phyloP scores from a whole-genome alignment of 2,329 filamentous ascomycete genomes.

The Fusarium torulosum region DNA sequence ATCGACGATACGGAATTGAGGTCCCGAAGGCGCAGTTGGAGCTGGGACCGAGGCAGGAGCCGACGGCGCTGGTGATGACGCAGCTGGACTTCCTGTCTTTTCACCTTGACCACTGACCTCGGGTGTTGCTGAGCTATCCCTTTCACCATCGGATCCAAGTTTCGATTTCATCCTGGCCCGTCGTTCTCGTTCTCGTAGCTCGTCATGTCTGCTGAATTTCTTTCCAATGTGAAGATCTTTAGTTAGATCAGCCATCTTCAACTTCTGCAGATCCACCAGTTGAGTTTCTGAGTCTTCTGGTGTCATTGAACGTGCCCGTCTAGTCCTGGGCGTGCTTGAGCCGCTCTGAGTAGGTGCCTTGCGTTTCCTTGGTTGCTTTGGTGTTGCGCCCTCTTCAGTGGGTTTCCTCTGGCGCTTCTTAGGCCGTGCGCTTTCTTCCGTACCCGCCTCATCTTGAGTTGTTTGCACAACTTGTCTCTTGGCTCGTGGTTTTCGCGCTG shows the following conservation, averaged over 20 bases:
- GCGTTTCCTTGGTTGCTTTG: constrained; percentile 47
- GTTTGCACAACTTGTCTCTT: constrained; percentile 32
- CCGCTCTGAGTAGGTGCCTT: constrained; percentile 46
- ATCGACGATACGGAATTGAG: constrained; percentile 74
- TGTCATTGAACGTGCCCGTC: constrained; percentile 63
- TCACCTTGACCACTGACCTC: constrained; percentile 31
- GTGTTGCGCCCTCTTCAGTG: constrained; percentile 36
- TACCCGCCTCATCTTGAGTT: constrained; percentile 30
- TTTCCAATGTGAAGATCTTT: constrained; percentile 78
- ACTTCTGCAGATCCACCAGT: constrained; percentile 72
- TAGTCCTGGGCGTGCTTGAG: constrained; percentile 45
- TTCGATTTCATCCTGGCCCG: constrained; percentile 54
- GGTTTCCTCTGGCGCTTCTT: constrained; percentile 53
- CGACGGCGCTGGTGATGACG: constrained; percentile 40
- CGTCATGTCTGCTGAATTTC: constrained; percentile 79
- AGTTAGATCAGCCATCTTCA: constrained; percentile 80
- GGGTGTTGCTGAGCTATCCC: constrained; percentile 43
- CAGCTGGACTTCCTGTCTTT: constrained; percentile 44
- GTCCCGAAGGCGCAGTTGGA: constrained; percentile 56
- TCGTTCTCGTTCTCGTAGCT: constrained; percentile 76
- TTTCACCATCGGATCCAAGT: constrained; percentile 44
- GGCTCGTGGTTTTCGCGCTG: constrained; percentile 35
- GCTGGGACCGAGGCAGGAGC: constrained; percentile 37
- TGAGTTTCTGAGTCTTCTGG: constrained; percentile 73
- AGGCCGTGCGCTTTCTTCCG: constrained; percentile 43